Evolutionary conservation across 2,329 filamentous ascomycete genomes (phyloP), one percentile per base, ranked within the genome.

Genomic region (Alternaria sp.): DNA sequence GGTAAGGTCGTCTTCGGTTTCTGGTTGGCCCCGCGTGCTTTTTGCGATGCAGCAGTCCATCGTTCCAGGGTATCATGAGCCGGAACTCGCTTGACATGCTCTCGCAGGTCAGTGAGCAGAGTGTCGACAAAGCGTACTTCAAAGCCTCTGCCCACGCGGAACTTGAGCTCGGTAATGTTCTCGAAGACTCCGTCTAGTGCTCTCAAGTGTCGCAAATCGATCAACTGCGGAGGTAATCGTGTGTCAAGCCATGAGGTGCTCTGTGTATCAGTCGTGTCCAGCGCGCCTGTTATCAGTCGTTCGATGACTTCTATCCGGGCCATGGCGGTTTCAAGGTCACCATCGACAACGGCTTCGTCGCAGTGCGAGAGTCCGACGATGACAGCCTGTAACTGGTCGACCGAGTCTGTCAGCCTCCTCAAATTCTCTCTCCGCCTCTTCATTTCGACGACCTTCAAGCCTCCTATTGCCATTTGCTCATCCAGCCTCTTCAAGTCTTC

Each of bases 61-160:
- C 96, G 88, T 71, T 92, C 89, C 12, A 99, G 82, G 2, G 96
- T 95, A 51, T 93, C 90, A 32, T 88, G 82, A 1, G 83, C 82
- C 1, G 93, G 89, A 3, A 96, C 90, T 3, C 86, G 88, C 57
- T 92, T 89, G 26, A 93, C 85, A 77, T 99, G 96, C n/a, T 87
- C 85, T 55, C 92, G 88, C 44, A 98, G 81, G 79, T 99, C 96
- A 4, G 85, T 86, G 28, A 98, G 85, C 17, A 99, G 84, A 26
- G 92, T 88, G 62, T 89, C 88, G 28, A 96, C 84, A 72, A 98
- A 97, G 47, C 90, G 89, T 3, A 86, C 83, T 77, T 98, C 94
- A 75, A 94, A 98, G 0, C 90, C 92, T 78, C 91, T 93, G 21
- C 96, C 96, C 61, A 97, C 93, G 3, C 93, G 90, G 67, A 89